Evolutionary conservation across 1,284 basidiomycete genomes (phyloP), one percentile per base, ranked within the genome.

Genomic region (Retiboletus flavoniger): DNA sequence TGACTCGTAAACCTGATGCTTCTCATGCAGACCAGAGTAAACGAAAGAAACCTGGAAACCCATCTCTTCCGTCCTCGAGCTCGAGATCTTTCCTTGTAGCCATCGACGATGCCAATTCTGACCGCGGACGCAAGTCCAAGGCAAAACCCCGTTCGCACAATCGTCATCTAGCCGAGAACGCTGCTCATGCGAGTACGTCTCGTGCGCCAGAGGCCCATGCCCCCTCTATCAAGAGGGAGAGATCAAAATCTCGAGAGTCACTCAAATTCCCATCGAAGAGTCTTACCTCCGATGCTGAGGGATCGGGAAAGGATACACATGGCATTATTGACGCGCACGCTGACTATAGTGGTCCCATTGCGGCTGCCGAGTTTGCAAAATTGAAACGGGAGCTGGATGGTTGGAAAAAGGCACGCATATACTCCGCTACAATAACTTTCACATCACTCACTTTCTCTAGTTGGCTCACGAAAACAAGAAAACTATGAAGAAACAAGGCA

Each of bases 401-500:
- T 3, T 59, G 81, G 67, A 80, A 75, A 65, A 81, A 76, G 66
- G 86, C 85, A 59, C 62, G 60, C 55, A 61, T 59, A 59, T 47
- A 63, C 24, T 29, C 32, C 7, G 14, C 28, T 8, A 21, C 26
- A n/a, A 26, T 19, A 34, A 36, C 9, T 9, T 28, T 4, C 9
- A n/a, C 3, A 2, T 48, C 14, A 6, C 62, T 80, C 39, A 77
- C 68, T 51, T 71, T 29, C 17, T 42, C 1, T 50, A 81, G 74
- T 65, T 77, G 47, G 60, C 77, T 16, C 69, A 75, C 19, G 75
- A 80, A 14, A 69, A 70, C 46, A 84, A 79, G 70, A 87, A 82
- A 64, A 69, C 66, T 0, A 69, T 77, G 1, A 79, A 78, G 63
- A 83, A 81, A 56, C 82, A 86, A 58, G 72, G 63, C 49, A 86